A percentile compares a stretch with the other conserved stretches of the same genome.
Conservation (phyloP, 257 asterid species). For the Paraleonurus japonicus region DNA sequence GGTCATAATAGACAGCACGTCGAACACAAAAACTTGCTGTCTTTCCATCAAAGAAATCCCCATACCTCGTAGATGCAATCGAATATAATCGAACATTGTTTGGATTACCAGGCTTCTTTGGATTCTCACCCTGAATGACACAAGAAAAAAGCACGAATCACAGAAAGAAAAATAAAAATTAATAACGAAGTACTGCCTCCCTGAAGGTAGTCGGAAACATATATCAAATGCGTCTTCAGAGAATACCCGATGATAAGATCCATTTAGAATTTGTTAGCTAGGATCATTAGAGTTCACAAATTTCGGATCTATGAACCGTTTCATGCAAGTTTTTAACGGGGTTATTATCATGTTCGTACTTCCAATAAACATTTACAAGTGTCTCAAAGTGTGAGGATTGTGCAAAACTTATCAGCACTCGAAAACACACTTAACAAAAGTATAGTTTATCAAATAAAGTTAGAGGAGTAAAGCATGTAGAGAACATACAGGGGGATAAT, state of each 20-base stretch:
- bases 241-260: background rate
- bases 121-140: conserved; percentile 77
- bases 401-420: background rate
- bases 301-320: background rate
- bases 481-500: conserved; percentile 82
- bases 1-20: conserved; percentile 88
- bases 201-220: background rate
- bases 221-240: background rate
- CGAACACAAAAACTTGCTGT: conserved; percentile 90
- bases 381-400: background rate
- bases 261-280: background rate
- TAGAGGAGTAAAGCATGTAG: background rate
- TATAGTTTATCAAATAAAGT: background rate
- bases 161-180: background rate
- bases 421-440: background rate
- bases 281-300: background rate
- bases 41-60: conserved; percentile 84
- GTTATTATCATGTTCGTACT: background rate
- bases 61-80: conserved; percentile 91
- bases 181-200: background rate
- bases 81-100: conserved; percentile 85
- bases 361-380: background rate
- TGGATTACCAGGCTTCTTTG: conserved; percentile 89
- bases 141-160: background rate
- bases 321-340: background rate